Percentiles rank a stretch among this genome's conserved stretches.
Conservation (phyloP, 108 stramenopile species). For the Discostella pseudostelligera region DNA sequence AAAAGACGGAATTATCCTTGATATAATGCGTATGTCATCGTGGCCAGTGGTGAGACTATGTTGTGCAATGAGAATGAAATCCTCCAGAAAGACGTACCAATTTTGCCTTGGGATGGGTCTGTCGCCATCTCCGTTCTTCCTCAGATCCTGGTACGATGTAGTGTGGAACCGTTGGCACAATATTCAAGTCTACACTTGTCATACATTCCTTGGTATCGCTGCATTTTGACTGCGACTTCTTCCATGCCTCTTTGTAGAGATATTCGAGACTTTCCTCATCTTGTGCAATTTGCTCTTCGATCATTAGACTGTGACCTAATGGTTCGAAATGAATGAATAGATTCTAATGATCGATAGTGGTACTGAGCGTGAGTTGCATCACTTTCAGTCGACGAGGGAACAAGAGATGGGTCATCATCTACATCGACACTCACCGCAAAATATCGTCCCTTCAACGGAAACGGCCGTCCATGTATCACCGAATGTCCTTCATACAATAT, state of each 20-base stretch:
- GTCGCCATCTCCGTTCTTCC: conserved; percentile 32
- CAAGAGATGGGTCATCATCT: too few relatives aligned
- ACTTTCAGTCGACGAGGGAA: not conserved
- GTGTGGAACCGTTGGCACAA: conserved; percentile 10
- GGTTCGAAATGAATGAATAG: conserved; percentile 94
- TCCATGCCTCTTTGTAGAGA: conserved; percentile 36
- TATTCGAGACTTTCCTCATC: conserved; percentile 19
- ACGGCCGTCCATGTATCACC: conserved; percentile 92
- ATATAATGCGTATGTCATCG: conserved; percentile 1
- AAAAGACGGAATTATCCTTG: conserved; percentile 6
- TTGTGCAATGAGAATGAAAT: too few relatives aligned
- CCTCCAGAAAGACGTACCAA: conserved; percentile 22
- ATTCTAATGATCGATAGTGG: conserved; percentile 46
- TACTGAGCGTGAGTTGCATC: not conserved
- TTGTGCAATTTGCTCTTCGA: conserved; percentile 7
- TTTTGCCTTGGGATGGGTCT: conserved; percentile 30
- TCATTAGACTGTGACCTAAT: conserved; percentile 44
- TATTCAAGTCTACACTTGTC: conserved; percentile 27
- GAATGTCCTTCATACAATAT: conserved; percentile 90
- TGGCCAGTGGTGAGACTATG: not conserved
- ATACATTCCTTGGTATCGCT: conserved; percentile 15
- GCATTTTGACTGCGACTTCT: conserved; percentile 21
- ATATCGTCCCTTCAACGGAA: conserved; percentile 74
- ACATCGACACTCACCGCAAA: conserved; percentile 40
- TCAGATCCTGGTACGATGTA: conserved; percentile 34